These are phyloP conservation scores for Arthrobotrys entomopaga DNA, from an alignment of 2,329 filamentous ascomycete species.

Conservation along the genomic window DNA sequence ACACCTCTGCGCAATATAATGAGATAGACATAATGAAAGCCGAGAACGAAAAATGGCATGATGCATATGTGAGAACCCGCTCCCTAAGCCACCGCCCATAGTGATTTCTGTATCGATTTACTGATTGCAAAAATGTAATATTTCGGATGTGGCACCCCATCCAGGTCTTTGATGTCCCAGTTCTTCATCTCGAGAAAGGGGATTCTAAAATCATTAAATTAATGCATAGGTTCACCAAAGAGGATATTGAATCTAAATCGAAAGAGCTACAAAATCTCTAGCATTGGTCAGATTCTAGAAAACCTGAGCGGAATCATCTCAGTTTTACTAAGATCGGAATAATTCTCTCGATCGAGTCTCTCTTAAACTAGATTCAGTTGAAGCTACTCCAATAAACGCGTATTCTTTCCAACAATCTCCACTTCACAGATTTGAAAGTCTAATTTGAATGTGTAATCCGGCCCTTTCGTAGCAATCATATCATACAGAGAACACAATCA, in stretches of 20 bases:
- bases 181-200: conserved; percentile 40
- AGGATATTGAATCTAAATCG: conserved; percentile 28
- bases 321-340: too few species aligned
- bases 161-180: conserved; percentile 47
- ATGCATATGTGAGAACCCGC: conserved; percentile 33
- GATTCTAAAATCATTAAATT: conserved; percentile 31
- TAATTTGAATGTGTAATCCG: too few species aligned
- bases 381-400: too few species aligned
- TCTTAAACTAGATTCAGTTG: too few species aligned
- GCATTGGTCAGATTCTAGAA: too few species aligned
- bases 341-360: too few species aligned
- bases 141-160: background rate
- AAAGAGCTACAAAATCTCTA: conserved; percentile 18
- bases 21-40: conserved; percentile 33
- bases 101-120: background rate
- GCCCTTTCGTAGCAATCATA: too few species aligned
- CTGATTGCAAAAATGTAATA: background rate
- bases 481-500: too few species aligned
- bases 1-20: conserved; percentile 13
- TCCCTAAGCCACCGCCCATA: background rate
- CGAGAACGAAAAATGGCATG: conserved; percentile 44
- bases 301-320: too few species aligned
- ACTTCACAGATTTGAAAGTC: too few species aligned
- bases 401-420: too few species aligned
- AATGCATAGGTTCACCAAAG: conserved; percentile 38